A percentile compares a stretch with the other conserved stretches of the same genome.
Conservation (phyloP, 78 protist species). For the Dictyostelium brefeldianum region DNA sequence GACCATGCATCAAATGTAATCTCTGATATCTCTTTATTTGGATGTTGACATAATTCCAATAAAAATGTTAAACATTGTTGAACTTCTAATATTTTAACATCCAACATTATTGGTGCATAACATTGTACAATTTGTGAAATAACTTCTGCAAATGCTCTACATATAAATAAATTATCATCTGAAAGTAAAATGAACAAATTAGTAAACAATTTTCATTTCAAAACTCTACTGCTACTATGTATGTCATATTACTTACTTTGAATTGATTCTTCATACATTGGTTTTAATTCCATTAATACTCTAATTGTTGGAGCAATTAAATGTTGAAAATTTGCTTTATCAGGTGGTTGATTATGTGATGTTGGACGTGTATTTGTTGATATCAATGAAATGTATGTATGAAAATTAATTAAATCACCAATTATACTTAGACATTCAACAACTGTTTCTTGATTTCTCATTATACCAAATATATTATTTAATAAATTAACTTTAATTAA, state of each 20-base stretch:
- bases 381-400: constrained; percentile 46
- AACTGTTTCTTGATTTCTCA: background rate
- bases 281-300: constrained; percentile 35
- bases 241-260: constrained; percentile 49
- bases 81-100: constrained; percentile 10
- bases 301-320: constrained; percentile 54
- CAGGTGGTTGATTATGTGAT: constrained; percentile 1
- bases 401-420: constrained; percentile 64
- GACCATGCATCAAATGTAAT: constrained; percentile 77
- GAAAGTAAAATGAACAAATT: background rate
- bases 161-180: constrained; percentile 43
- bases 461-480: constrained; percentile 19
- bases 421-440: constrained; percentile 34
- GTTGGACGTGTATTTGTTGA: constrained; percentile 18
- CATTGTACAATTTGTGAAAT: constrained; percentile 76
- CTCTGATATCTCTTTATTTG: constrained; percentile 64
- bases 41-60: constrained; percentile 46
- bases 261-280: constrained; percentile 38
- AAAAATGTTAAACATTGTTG: constrained; percentile 53
- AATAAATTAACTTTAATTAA: constrained; percentile 15
- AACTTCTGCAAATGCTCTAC: constrained; percentile 63
- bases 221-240: too few species aligned
- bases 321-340: constrained; percentile 36
- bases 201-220: too few species aligned
- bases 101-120: constrained; percentile 65